Evolutionary conservation across 768 basidiomycete genomes (phyloP), one percentile per base, ranked within the genome.

Genomic region (Podaxis rugospora): DNA sequence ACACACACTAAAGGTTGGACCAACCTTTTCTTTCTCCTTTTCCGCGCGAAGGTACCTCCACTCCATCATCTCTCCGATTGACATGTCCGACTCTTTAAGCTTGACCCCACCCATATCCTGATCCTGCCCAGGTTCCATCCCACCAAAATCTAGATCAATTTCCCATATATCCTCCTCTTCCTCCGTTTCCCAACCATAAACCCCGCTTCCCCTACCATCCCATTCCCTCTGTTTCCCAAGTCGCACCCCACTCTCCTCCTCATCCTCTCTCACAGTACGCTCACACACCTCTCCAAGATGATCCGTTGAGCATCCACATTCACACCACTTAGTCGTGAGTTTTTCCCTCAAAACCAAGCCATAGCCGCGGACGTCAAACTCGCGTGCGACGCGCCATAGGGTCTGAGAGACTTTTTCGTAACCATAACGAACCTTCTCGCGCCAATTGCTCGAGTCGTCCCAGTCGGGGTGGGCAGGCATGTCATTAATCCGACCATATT

Each of bases 161-260:
- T 87, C 87, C 89, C 89, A 90, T 6, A 88, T 79, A 64, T 91
- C 89, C 63, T 90, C 89, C 64, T 90, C 89, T 50, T 88, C 86
- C 61, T 83, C 81, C 10, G 87, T 88, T 66, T 85, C 87, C 89
- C 89, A 91, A 1, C 87, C 88, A 66, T 76, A 81, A 2, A 90
- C 78, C 3, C 89, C 88, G 56, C 82, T 85, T 65, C 89, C 89
- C 63, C 89, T 76, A 4, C 88, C 88, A 64, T 90, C 89, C 89
- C 89, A 90, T 66, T 90, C 89, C 51, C 85, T 74, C 66, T 86
- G 83, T 67, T 90, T 90, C 5, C 89, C 89, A 0, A 80, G 72
- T 39, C 86, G 78, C 1, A 84, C 78, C 42, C 61, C 68, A 10
- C 76, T 81, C 59, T 84, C 85, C 65, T 84, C 83, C 66, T 89